A percentile compares a stretch with the other conserved stretches of the same genome.
Evolutionary conservation across 164 flowering plant species (phyloP).

Genomic region (Liriodendron chinense): DNA sequence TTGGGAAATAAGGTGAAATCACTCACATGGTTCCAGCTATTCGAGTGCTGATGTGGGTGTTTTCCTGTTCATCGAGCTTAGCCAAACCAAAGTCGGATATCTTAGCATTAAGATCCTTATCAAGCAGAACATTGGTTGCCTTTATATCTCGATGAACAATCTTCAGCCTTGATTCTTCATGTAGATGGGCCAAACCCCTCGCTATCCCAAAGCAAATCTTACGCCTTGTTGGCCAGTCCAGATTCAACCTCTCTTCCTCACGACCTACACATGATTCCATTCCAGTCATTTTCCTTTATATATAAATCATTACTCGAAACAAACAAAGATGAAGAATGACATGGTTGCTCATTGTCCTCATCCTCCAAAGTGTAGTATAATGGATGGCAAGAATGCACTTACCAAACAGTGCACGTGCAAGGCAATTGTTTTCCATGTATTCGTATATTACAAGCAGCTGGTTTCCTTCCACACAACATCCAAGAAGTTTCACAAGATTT

Average conservation of each 20-base stretch:
- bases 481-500: slow-evolving; percentile 52
- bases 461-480: slow-evolving; percentile 53
- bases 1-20: background rate
- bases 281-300: background rate
- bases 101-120: slow-evolving; percentile 48
- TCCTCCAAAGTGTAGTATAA: background rate
- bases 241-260: slow-evolving; percentile 26
- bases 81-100: slow-evolving; percentile 78
- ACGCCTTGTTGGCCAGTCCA: slow-evolving; percentile 61
- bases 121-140: slow-evolving; percentile 60
- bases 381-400: background rate
- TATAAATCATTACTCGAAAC: background rate
- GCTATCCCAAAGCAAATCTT: slow-evolving; percentile 60
- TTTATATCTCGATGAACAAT: slow-evolving; percentile 76
- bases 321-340: background rate
- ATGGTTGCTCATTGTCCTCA: background rate
- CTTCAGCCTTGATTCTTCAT: slow-evolving; percentile 63
- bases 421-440: slow-evolving; percentile 56
- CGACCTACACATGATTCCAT: slow-evolving; percentile 25
- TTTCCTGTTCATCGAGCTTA: slow-evolving; percentile 58
- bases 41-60: slow-evolving; percentile 63
- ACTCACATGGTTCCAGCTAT: slow-evolving; percentile 65
- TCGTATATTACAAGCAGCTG: slow-evolving; percentile 51
- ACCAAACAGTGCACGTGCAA: slow-evolving; percentile 55
- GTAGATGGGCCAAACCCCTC: slow-evolving; percentile 56